Percentiles rank a stretch among this genome's conserved stretches.
Conservation (phyloP, 2,329 filamentous ascomycete genomes). For the Coleophoma eucalyptorum region DNA sequence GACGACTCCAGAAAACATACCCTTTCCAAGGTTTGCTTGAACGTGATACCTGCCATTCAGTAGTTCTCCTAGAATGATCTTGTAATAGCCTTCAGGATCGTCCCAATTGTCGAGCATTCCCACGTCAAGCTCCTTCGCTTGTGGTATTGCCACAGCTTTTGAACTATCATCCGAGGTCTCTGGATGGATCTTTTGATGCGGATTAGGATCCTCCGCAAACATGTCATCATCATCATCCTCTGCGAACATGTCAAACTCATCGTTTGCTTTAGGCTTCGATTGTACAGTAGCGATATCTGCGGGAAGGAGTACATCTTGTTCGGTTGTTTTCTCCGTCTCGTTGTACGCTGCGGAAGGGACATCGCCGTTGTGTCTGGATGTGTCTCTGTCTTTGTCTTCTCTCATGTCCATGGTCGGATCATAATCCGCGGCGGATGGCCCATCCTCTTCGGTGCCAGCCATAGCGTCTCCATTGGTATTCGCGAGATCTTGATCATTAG, state of each 20-base stretch:
- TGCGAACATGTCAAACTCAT: conserved; percentile 87
- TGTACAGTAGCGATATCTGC: conserved; percentile 27
- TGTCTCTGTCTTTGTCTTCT: conserved; percentile 72
- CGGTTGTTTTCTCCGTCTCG: conserved; percentile 49
- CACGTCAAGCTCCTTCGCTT: conserved; percentile 57
- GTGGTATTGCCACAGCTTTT: conserved; percentile 36
- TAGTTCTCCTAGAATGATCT: conserved; percentile 86
- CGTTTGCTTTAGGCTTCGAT: conserved; percentile 39
- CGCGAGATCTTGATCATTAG: conserved; percentile 64
- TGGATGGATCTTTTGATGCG: conserved; percentile 28
- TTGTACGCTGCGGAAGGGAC: conserved; percentile 51
- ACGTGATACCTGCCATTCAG: conserved; percentile 88
- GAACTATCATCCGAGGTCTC: conserved; percentile 39
- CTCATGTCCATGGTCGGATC: conserved; percentile 86
- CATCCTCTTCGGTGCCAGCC: conserved; percentile 52
- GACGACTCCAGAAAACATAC: conserved; percentile 96
- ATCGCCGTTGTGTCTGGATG: conserved; percentile 57
- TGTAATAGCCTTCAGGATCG: conserved; percentile 94
- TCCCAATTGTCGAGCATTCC: conserved; percentile 90
- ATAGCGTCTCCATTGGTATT: conserved; percentile 48
- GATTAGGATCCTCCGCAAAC: conserved; percentile 50
- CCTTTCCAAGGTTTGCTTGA: conserved; percentile 81
- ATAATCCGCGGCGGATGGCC: conserved; percentile 89
- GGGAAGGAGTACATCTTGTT: conserved; percentile 45
- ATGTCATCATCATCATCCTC: conserved; percentile 70